Conservation (phyloP, 2,329 filamentous ascomycete species). For the Phialophora chinensis region DNA sequence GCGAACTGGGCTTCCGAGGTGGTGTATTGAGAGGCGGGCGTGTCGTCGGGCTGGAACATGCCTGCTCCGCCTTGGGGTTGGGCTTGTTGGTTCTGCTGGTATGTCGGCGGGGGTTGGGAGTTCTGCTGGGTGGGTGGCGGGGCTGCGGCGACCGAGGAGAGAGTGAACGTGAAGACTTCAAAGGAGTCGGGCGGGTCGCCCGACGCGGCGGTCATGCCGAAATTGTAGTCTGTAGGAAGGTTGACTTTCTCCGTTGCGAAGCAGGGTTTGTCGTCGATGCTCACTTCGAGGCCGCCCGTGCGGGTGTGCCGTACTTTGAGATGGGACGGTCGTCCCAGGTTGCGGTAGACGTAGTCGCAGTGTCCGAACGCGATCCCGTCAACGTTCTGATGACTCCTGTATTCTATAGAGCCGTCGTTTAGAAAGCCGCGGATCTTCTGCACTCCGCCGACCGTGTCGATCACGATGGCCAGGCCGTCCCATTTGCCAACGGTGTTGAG, state of each 20-base stretch:
- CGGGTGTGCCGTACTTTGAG: constrained; percentile 74
- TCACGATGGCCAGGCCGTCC: constrained; percentile 84
- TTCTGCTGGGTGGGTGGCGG: constrained; percentile 44
- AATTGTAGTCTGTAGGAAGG: constrained; percentile 79
- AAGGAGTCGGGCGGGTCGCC: constrained; percentile 94
- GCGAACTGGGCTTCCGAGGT: constrained; percentile 69
- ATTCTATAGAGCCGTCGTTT: constrained; percentile 87
- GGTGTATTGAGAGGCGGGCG: constrained; percentile 53
- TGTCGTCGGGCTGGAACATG: constrained; percentile 48
- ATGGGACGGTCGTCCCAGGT: constrained; percentile 81
- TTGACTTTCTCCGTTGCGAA: constrained; percentile 68
- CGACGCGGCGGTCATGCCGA: constrained; percentile 86
- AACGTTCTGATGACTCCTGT: constrained; percentile 73
- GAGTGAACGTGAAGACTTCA: constrained; percentile 85
- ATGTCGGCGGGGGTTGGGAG: constrained; percentile 41
- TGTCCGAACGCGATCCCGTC: constrained; percentile 91
- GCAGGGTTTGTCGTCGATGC: constrained; percentile 78
- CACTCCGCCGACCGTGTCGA: constrained; percentile 80
- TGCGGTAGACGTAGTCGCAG: constrained; percentile 89
- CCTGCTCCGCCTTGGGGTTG: constrained; percentile 42
- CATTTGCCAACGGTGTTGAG: constrained; percentile 85
- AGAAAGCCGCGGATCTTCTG: constrained; percentile 87
- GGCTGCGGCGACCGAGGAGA: constrained; percentile 51
- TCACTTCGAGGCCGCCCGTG: constrained; percentile 70
- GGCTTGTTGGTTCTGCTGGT: constrained; percentile 43